A percentile compares a stretch with the other conserved stretches of the same genome.
phyloP scores from a whole-genome alignment of 78 protist genomes.

The Dictyostelium brefeldianum region DNA sequence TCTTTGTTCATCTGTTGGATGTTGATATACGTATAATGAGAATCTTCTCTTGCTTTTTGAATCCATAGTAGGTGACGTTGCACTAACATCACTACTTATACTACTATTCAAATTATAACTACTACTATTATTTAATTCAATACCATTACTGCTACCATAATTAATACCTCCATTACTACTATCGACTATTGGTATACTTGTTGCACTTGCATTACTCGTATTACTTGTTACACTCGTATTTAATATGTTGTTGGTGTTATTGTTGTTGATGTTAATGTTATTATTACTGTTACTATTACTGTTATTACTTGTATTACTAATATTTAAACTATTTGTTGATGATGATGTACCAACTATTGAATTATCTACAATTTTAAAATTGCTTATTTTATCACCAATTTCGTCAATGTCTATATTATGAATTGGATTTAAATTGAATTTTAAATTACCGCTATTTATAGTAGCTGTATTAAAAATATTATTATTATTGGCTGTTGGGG shows the following conservation, averaged over 20 bases:
- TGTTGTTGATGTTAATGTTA: neutral
- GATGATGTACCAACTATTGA: neutral
- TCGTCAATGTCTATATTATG: constrained; percentile 11
- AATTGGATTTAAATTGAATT: constrained; percentile 12
- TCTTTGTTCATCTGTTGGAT: constrained; percentile 69
- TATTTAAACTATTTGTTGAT: neutral
- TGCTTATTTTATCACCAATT: constrained; percentile 22
- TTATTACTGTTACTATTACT: neutral
- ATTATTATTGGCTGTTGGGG: neutral
- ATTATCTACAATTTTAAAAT: constrained; percentile 33
- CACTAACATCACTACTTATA: neutral
- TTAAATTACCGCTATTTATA: neutral
- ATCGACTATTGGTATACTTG: neutral
- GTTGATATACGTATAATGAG: constrained; percentile 75
- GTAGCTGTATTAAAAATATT: neutral
- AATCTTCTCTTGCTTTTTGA: constrained; percentile 45
- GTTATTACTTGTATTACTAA: neutral
- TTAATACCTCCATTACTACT: neutral
- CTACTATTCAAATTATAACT: neutral
- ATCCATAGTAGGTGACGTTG: neutral
- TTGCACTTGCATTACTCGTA: neutral
- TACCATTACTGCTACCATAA: neutral
- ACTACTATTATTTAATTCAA: neutral
- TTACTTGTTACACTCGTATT: neutral
- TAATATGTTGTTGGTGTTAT: neutral